These are phyloP conservation scores for Russula earlei DNA, from an alignment of 768 basidiomycete species.

Conservation along the genomic window DNA sequence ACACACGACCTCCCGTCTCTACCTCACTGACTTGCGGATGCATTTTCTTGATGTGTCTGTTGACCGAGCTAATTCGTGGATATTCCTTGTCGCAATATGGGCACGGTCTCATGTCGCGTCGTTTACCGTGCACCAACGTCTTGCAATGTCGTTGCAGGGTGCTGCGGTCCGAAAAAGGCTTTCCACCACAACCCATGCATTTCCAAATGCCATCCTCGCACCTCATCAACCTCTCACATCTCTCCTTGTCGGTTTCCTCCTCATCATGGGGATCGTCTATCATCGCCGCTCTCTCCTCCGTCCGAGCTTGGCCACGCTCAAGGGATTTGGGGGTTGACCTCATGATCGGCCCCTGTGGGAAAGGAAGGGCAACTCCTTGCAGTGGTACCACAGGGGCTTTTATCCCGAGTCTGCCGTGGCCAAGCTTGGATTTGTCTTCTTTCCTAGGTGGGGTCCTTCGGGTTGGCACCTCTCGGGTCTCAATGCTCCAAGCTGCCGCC, in stretches of 20 bases:
- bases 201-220: not conserved
- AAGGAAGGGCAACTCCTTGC: not conserved
- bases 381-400: not conserved
- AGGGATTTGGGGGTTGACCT: not conserved
- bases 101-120: not conserved
- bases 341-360: not conserved
- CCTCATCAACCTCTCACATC: not conserved
- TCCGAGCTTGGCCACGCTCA: not conserved
- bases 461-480: not conserved
- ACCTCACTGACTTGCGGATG: not conserved
- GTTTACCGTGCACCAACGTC: not conserved
- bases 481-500: not conserved
- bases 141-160: not conserved
- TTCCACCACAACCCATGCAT: not conserved
- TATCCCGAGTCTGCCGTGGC: not conserved
- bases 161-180: not conserved
- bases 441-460: not conserved
- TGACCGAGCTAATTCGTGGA: accelerated
- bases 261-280: not conserved
- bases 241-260: not conserved
- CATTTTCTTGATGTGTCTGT: not conserved
- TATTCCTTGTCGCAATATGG: not conserved
- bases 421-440: not conserved
- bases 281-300: not conserved
- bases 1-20: not conserved